phyloP scores from a whole-genome alignment of 495 filamentous ascomycete species.

The Hypomontagnella submonticulosa region DNA sequence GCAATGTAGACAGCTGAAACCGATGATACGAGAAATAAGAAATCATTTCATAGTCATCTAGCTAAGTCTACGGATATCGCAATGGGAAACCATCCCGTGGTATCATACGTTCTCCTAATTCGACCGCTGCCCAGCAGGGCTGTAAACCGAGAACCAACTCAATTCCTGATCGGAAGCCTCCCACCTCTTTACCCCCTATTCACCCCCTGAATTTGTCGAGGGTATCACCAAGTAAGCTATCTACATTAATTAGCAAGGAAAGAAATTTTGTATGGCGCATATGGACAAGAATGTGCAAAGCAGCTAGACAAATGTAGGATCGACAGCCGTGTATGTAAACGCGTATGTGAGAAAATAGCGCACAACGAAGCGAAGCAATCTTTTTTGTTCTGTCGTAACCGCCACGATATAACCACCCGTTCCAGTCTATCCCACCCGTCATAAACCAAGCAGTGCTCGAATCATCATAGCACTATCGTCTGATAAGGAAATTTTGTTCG shows the following conservation, averaged over 20 bases:
- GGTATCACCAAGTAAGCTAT: slow-evolving; percentile 42
- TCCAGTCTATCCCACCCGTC: slow-evolving; percentile 43
- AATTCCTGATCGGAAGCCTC: slow-evolving; percentile 13
- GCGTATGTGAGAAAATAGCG: slow-evolving; percentile 30
- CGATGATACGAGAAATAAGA: slow-evolving; percentile 10
- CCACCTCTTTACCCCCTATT: slow-evolving; percentile 19
- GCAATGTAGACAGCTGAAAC: neutral
- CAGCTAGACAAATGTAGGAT: slow-evolving; percentile 21
- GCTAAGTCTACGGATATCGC: slow-evolving; percentile 40
- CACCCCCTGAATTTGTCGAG: slow-evolving; percentile 28
- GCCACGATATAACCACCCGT: slow-evolving; percentile 28
- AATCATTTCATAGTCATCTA: slow-evolving; percentile 40
- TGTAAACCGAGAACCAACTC: slow-evolving; percentile 9
- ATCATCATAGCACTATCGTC: slow-evolving; percentile 36
- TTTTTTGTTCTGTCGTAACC: slow-evolving; percentile 38
- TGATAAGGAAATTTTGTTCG: slow-evolving; percentile 25
- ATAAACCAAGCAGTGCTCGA: slow-evolving; percentile 40
- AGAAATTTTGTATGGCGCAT: slow-evolving; percentile 29
- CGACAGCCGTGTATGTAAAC: slow-evolving; percentile 26
- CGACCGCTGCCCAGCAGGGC: slow-evolving; percentile 47
- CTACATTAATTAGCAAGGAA: slow-evolving; percentile 41
- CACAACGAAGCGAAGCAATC: slow-evolving; percentile 41
- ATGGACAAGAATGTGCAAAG: slow-evolving; percentile 37
- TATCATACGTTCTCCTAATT: slow-evolving; percentile 33
- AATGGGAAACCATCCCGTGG: slow-evolving; percentile 42